phyloP scores from a whole-genome alignment of 1,284 basidiomycete species.

The Pseudozyma flocculosa region DNA sequence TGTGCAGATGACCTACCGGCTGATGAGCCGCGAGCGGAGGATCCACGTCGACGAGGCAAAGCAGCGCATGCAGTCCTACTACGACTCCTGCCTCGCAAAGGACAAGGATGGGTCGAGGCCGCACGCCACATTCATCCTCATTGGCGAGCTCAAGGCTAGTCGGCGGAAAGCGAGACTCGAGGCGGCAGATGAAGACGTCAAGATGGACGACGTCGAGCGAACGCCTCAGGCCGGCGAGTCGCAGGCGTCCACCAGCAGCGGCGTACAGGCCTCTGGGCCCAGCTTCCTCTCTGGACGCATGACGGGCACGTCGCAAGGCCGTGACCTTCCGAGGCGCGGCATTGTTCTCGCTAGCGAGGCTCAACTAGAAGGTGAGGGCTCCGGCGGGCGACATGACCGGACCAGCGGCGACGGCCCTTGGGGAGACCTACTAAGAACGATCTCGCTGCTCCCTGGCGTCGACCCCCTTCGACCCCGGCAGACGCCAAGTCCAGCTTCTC shows the following conservation, averaged over 20 bases:
- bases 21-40: conserved; percentile 40
- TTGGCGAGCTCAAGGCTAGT: conserved; percentile 3
- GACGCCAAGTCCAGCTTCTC: conserved; percentile 13
- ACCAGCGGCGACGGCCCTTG: too few relatives aligned
- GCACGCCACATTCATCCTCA: conserved; percentile 28
- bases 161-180: neutral
- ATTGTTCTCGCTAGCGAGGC: conserved; percentile 6
- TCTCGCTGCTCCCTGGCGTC: too few relatives aligned
- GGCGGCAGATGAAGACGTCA: neutral
- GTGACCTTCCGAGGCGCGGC: neutral
- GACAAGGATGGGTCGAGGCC: conserved; percentile 4
- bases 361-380: conserved; percentile 4
- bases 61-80: conserved; percentile 18
- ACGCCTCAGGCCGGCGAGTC: neutral
- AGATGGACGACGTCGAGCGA: neutral
- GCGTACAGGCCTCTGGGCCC: neutral
- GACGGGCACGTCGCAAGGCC: neutral
- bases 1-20: conserved; percentile 33
- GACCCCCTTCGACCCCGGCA: too few relatives aligned
- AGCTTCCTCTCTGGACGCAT: neutral
- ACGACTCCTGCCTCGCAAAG: conserved; percentile 8
- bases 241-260: neutral
- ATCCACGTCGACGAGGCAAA: conserved; percentile 45
- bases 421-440: too few relatives aligned
- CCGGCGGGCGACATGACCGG: too few relatives aligned